A percentile compares a stretch with the other conserved stretches of the same genome.
Evolutionary conservation across 2,329 filamentous ascomycete species (phyloP).

Genomic region (Atkinsonella texensis): DNA sequence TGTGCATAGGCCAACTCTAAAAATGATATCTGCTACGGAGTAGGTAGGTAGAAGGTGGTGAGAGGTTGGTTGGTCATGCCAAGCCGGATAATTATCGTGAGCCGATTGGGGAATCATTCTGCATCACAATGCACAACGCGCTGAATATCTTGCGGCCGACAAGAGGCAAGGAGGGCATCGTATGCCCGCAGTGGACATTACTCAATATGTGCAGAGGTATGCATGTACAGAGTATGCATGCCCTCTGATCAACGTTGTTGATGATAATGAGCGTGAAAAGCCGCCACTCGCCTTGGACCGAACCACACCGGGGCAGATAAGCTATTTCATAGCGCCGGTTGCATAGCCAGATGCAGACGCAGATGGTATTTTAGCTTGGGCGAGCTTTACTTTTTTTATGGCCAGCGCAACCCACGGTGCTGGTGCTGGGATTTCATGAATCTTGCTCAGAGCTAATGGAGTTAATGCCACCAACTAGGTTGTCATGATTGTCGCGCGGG

Average conservation of each 20-base stretch:
- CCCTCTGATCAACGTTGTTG: too few species aligned
- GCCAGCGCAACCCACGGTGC: too few species aligned
- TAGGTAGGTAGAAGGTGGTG: background rate
- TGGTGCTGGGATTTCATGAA: background rate
- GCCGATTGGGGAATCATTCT: background rate
- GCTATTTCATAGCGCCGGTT: background rate
- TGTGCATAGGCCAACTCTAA: too few species aligned
- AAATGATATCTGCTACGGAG: too few species aligned
- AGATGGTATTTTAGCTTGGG: too few species aligned
- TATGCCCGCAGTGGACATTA: too few species aligned
- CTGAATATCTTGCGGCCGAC: background rate
- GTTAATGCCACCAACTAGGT: background rate
- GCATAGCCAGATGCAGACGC: too few species aligned
- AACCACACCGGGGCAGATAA: background rate
- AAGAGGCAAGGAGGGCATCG: background rate
- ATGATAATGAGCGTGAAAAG: background rate
- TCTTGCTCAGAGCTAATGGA: background rate
- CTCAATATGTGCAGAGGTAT: too few species aligned
- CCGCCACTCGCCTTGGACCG: background rate
- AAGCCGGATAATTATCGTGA: background rate
- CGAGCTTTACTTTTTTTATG: too few species aligned
- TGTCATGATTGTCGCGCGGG: slow-evolving; percentile 4
- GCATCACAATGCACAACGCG: background rate
- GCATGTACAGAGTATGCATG: too few species aligned
- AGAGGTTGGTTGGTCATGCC: background rate